Evolutionary conservation across 768 basidiomycete species (phyloP), one percentile per base, ranked within the genome.

Genomic region (Boletus sp.): DNA sequence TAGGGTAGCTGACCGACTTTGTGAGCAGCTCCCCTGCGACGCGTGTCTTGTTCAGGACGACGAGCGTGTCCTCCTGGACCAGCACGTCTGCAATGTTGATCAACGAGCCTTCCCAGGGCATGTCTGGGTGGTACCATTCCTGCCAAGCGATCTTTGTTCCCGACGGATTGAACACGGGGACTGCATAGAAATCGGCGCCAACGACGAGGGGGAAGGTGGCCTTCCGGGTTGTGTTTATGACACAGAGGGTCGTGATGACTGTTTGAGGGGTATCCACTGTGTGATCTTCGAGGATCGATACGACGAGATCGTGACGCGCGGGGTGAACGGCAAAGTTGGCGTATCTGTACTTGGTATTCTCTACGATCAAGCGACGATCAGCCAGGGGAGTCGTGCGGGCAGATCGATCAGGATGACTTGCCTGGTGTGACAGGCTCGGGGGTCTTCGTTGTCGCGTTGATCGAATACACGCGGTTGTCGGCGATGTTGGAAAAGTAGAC

Each of bases 161-260:
- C 58, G 85, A 79, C 0, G 83, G 80, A 32, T 83, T 83, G 73
- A 87, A 85, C 28, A 69, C 71, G 0, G 87, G 83, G 1, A 76
- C 69, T 44, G 80, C 77, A 68, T 92, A 93, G 73, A 92, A 92
- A 65, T 91, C 89, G 6, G 83, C 82, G 6, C 86, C 88, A 0
- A 76, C 71, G 2, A 75, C 73, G 40, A 91, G 70, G 5, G 79
- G 70, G 7, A 75, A 68, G 2, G 87, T 67, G 0, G 72, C 69
- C 60, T 80, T 77, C 5, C 75, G 71, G 2, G 61, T 55, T 0
- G 78, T 77, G 67, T 87, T 74, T 62, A 92, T 78, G 52, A 85
- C 64, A 50, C 77, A 77, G 35, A 93, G 79, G 0, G 77, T 77
- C 55, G 80, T 91, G 24, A 78, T 65, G 4, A 81, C 60, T 1